Base-by-base conservation (phyloP, 148 eudicot genomes). In the Polygonum aviculare region DNA sequence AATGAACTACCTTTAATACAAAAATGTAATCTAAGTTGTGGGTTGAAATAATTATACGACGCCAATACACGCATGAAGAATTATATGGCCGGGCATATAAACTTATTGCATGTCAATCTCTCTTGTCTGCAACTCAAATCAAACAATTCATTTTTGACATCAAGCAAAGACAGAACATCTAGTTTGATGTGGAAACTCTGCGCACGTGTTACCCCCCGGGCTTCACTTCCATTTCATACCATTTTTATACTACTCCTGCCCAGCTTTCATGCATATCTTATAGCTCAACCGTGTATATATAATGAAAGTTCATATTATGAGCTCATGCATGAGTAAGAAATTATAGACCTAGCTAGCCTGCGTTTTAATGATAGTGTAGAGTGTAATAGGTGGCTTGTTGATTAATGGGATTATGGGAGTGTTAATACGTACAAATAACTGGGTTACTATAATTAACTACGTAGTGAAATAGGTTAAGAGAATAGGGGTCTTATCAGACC, bases 401-500 rank as follows among this genome's bases (percentile, higher is more conserved):
- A n/a, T 26, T 26, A 26, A 26, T 26, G 31, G 31, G 31, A 26
- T 26, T 26, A 26, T 26, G 0, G 31, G 31, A 1, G 0, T 26
- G 1, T 26, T 26, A 26, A 0, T 26, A 26, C 31, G 31, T 26
- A 26, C 31, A 26, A 26, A 1, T 26, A 26, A 26, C 1, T 26
- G 31, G 31, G 31, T 26, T 26, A 26, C 1, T n/a, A n/a, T n/a
- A n/a, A n/a, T 26, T 26, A 26, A 26, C 31, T 26, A 26, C 31
- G 31, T 26, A 26, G 31, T 26, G 31, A 26, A 1, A 26, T 26
- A n/a, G n/a, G n/a, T n/a, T n/a, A 60, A 0, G 9, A 31, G 0
- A 12, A 62, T 2, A 26, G 0, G 12, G 4, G 81, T 74, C 77
- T 74, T 38, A 39, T 79, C 63, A 31, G n/a, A 40, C 67, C 67